Evolutionary conservation across 2,329 filamentous ascomycete species (phyloP), one percentile per base, ranked within the genome.

Genomic region (Alternaria incomplexa): DNA sequence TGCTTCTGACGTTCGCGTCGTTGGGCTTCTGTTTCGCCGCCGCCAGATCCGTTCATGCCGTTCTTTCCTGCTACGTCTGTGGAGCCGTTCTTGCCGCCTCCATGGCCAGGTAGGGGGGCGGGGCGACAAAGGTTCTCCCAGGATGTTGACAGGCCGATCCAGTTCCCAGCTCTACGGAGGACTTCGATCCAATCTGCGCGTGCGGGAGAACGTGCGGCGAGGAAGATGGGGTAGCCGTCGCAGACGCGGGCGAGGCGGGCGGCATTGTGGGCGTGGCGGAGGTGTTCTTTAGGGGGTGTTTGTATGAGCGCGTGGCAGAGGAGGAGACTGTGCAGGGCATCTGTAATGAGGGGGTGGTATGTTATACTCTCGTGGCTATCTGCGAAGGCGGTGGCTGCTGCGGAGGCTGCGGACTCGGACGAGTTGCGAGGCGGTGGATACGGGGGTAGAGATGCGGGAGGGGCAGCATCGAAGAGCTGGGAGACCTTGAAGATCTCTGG

Each of bases 121-220:
- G 82, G 81, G 1, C 80, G 77, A 65, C 92, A 95, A 6, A 96
- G 85, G 2, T 81, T 82, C 65, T 94, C 91, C 93, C 92, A 96
- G 1, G 85, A 84, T 4, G 85, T 80, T 3, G 80, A 76, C 9
- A 96, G 84, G 7, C 86, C 84, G 55, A 95, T 85, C 90, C 90
- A 93, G 73, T 92, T 91, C 32, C 88, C 84, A 0, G 86, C 85
- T 28, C 88, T 86, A 0, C 89, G 86, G 10, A 96, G 78, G 0
- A 95, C 84, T 78, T 95, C 91, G 51, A 90, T 88, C 92, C 92
- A 96, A 79, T 96, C 93, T 4, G 90, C 87, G 55, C 91, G 88
- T 2, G 91, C 89, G 1, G 91, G 89, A 4, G 88, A 91, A 53
- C 90, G 85, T 23, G 90, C 89, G 0, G 89, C 85, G 66, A 93